These are phyloP conservation scores for Gyrodon lividus DNA, from an alignment of 768 basidiomycete species.

Conservation along the genomic window DNA sequence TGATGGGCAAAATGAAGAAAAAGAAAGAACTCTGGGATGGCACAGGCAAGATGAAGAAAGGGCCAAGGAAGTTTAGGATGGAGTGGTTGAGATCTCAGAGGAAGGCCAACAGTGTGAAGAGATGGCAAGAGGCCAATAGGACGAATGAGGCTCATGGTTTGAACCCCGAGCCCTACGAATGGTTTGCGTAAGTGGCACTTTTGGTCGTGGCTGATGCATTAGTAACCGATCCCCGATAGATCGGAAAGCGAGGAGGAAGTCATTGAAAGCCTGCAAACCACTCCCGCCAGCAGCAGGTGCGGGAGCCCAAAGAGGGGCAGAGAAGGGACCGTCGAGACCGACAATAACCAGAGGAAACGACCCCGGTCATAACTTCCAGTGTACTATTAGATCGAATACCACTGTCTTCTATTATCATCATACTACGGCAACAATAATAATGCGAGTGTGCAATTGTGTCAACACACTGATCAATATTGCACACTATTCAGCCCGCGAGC, in stretches of 20 bases:
- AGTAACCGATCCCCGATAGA: constrained; percentile 10
- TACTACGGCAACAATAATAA: background rate
- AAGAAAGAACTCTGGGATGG: constrained; percentile 33
- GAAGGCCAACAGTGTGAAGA: constrained; percentile 15
- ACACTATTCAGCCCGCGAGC: background rate
- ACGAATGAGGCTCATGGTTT: constrained; percentile 6
- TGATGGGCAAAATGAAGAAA: constrained; percentile 31
- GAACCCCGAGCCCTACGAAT: constrained; percentile 19
- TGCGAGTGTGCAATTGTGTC: background rate
- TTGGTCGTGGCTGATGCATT: background rate
- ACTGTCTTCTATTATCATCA: background rate
- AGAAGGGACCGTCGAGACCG: constrained; percentile 3
- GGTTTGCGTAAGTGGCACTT: constrained; percentile 20
- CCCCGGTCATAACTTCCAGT: constrained; percentile 7
- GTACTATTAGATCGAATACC: background rate
- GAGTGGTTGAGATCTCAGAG: constrained; percentile 25
- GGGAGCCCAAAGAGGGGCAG: constrained; percentile 17
- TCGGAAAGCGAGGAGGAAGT: constrained; percentile 25
- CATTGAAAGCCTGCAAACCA: constrained; percentile 25
- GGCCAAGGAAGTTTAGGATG: constrained; percentile 22
- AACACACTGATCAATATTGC: background rate
- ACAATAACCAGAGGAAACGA: constrained; percentile 12
- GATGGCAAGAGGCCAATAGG: constrained; percentile 20
- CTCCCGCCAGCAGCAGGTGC: constrained; percentile 18
- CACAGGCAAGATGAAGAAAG: constrained; percentile 25